A percentile compares a stretch with the other conserved stretches of the same genome.
Evolutionary conservation across 2,329 filamentous ascomycete genomes (phyloP).

Genomic region (Colletotrichum coccodes): DNA sequence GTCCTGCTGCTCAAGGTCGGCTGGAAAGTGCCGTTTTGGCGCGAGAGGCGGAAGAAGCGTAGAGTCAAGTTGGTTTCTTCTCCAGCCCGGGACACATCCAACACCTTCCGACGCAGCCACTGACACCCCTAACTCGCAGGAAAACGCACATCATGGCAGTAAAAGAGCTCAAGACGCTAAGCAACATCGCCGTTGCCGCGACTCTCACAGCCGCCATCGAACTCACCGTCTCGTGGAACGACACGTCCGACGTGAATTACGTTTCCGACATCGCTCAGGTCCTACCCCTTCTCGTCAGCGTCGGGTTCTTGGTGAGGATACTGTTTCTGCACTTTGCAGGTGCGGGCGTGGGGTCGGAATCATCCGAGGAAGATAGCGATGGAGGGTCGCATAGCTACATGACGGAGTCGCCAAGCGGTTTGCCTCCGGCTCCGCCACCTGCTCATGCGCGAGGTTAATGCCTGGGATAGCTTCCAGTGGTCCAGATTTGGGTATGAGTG

Average conservation of each 20-base stretch:
- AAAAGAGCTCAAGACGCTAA: slow-evolving; percentile 40
- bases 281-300: slow-evolving; percentile 44
- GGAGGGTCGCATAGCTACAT: slow-evolving; percentile 13
- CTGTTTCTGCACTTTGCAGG: slow-evolving; percentile 37
- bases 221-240: slow-evolving; percentile 46
- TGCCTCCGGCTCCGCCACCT: slow-evolving; percentile 20
- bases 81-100: background rate
- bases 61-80: slow-evolving; percentile 37
- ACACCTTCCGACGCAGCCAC: background rate
- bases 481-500: too few relatives aligned
- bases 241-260: slow-evolving; percentile 36
- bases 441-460: background rate
- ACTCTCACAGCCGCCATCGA: slow-evolving; percentile 42
- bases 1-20: slow-evolving; percentile 39
- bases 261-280: slow-evolving; percentile 42
- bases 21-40: slow-evolving; percentile 33
- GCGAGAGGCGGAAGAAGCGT: slow-evolving; percentile 33
- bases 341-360: slow-evolving; percentile 21
- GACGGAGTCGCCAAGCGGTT: slow-evolving; percentile 16
- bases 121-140: background rate
- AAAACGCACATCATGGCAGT: slow-evolving; percentile 37
- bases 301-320: slow-evolving; percentile 40
- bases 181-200: slow-evolving; percentile 37
- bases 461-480: background rate
- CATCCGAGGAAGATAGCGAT: slow-evolving; percentile 20